Conservation (phyloP, 169 alveolate species). For the Eimeria sp. region DNA sequence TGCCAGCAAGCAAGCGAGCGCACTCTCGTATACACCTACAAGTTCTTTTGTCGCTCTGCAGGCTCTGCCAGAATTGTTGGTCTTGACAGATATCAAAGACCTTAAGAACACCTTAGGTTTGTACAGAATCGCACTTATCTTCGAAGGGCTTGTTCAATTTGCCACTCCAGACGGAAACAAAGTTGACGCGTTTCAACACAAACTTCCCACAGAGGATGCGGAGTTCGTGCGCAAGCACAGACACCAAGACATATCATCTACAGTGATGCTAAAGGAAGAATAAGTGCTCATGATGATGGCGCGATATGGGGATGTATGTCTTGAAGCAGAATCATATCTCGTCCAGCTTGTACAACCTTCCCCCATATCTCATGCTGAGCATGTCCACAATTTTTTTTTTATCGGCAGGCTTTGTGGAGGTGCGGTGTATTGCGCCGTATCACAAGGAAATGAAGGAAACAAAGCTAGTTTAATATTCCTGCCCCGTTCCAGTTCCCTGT, state of each 20-base stretch:
- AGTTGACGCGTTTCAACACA: slow-evolving; percentile 39
- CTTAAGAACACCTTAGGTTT: slow-evolving; percentile 59
- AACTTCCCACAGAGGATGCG: slow-evolving; percentile 26
- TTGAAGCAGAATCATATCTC: neutral
- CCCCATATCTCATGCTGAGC: neutral
- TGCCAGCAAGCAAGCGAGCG: neutral
- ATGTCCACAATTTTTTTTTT: neutral
- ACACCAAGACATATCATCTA: slow-evolving; percentile 23
- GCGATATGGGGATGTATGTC: neutral
- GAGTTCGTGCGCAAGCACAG: slow-evolving; percentile 61
- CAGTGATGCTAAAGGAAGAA: slow-evolving; percentile 26
- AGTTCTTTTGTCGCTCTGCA: neutral
- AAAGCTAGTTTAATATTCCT: neutral
- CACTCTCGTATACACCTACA: neutral
- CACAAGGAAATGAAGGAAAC: neutral
- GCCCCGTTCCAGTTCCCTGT: neutral
- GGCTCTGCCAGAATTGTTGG: slow-evolving; percentile 78
- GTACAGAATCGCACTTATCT: slow-evolving; percentile 47
- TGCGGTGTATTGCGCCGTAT: neutral
- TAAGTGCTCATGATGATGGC: neutral
- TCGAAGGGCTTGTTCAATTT: slow-evolving; percentile 79
- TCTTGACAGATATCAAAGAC: slow-evolving; percentile 75
- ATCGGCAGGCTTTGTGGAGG: neutral
- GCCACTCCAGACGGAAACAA: slow-evolving; percentile 61
- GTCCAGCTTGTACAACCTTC: neutral